Evolutionary conservation across 148 eudicot species (phyloP).

Genomic region (Rhododendron molle): DNA sequence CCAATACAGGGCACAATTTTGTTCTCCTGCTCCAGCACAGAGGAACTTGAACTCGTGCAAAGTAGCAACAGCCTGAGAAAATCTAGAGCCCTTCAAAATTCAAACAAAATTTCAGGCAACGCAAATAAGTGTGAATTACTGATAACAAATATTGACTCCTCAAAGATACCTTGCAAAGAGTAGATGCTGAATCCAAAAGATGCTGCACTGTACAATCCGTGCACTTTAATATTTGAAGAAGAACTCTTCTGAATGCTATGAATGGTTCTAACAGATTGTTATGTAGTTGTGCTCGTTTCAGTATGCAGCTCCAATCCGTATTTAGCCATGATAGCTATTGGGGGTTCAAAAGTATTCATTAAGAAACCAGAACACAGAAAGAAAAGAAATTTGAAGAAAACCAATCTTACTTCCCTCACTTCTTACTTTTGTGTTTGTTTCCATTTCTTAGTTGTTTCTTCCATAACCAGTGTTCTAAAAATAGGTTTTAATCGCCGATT

Average conservation of each 20-base stretch:
- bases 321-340: slow-evolving; percentile 62
- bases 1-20: slow-evolving; percentile 62
- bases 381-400: too few relatives aligned
- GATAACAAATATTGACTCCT: neutral
- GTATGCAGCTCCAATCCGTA: slow-evolving; percentile 55
- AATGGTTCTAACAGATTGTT: slow-evolving; percentile 92
- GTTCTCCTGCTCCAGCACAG: slow-evolving; percentile 45
- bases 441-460: neutral
- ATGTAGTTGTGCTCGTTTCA: slow-evolving; percentile 66
- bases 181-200: slow-evolving; percentile 75
- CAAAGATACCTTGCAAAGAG: slow-evolving; percentile 77
- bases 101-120: slow-evolving; percentile 4
- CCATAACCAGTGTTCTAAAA: too few relatives aligned
- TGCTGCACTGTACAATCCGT: slow-evolving; percentile 57
- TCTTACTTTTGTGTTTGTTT: neutral
- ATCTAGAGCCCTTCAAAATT: slow-evolving; percentile 62
- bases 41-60: slow-evolving; percentile 75
- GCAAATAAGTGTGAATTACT: neutral
- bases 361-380: neutral
- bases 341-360: slow-evolving; percentile 8
- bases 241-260: slow-evolving; percentile 78
- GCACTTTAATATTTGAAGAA: slow-evolving; percentile 72
- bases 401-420: neutral
- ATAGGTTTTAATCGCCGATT: too few relatives aligned
- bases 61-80: slow-evolving; percentile 90